Percentiles rank a stretch among this genome's conserved stretches.
These are phyloP conservation scores for Apiospora marii DNA, from an alignment of 2,329 filamentous ascomycete genomes.

Conservation along the genomic window DNA sequence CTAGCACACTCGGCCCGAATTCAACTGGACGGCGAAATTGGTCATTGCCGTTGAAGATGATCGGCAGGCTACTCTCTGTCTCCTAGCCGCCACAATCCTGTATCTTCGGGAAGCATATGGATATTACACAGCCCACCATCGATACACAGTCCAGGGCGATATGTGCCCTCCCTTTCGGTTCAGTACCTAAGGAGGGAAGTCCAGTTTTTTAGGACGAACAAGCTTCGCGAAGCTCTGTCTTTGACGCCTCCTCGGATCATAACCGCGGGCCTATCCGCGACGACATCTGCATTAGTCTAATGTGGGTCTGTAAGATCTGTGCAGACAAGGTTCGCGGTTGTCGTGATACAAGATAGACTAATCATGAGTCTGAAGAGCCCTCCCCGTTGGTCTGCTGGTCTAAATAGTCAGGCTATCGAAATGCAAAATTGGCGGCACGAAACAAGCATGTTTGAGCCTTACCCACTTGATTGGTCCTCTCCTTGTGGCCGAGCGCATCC, in stretches of 20 bases:
- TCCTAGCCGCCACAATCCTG: background rate
- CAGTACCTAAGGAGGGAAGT: background rate
- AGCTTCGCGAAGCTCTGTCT: background rate
- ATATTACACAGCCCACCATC: background rate
- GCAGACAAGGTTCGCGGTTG: background rate
- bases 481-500: background rate
- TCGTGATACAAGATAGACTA: background rate
- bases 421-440: background rate
- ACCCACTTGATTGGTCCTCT: background rate
- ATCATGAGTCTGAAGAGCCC: background rate
- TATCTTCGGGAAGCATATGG: background rate
- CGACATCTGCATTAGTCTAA: background rate
- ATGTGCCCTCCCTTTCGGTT: background rate
- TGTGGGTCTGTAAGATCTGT: background rate
- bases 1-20: background rate
- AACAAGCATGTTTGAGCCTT: conserved; percentile 17
- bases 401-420: background rate
- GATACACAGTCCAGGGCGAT: background rate
- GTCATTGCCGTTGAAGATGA: background rate
- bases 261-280: background rate
- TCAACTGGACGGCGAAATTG: background rate
- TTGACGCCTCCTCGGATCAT: background rate
- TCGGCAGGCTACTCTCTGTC: background rate
- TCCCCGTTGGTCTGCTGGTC: background rate
- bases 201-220: background rate